These are phyloP conservation scores for Suillus subalutaceus DNA, from an alignment of 768 basidiomycete genomes.

Conservation along the genomic window DNA sequence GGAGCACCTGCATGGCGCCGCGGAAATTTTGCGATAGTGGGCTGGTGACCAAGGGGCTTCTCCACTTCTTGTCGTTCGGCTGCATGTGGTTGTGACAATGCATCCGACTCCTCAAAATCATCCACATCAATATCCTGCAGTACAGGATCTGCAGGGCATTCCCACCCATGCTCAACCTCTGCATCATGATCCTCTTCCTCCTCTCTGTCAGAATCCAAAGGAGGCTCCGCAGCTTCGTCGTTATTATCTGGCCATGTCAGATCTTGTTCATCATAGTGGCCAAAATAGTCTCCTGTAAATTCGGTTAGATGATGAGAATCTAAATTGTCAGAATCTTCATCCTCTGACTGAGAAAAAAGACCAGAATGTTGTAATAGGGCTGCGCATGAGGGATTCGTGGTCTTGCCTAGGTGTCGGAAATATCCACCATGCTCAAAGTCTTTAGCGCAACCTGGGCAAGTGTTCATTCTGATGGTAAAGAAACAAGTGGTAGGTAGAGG, in stretches of 20 bases:
- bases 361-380: neutral
- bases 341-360: neutral
- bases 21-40: neutral
- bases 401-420: neutral
- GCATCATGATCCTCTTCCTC: neutral
- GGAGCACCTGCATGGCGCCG: neutral
- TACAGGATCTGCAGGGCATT: neutral
- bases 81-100: neutral
- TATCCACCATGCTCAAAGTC: conserved; percentile 3
- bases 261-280: neutral
- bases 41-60: neutral
- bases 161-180: neutral
- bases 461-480: neutral
- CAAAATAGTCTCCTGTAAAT: conserved; percentile 5
- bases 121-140: neutral
- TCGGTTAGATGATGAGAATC: neutral
- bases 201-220: neutral
- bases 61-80: neutral
- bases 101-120: neutral
- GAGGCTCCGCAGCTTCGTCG: neutral
- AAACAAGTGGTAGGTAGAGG: too few relatives aligned
- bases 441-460: conserved; percentile 4
- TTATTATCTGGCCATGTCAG: neutral
- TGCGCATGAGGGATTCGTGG: conserved; percentile 6
- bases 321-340: neutral